phyloP scores from a whole-genome alignment of 768 basidiomycete species.

The Trichaptum fuscoviolaceum region DNA sequence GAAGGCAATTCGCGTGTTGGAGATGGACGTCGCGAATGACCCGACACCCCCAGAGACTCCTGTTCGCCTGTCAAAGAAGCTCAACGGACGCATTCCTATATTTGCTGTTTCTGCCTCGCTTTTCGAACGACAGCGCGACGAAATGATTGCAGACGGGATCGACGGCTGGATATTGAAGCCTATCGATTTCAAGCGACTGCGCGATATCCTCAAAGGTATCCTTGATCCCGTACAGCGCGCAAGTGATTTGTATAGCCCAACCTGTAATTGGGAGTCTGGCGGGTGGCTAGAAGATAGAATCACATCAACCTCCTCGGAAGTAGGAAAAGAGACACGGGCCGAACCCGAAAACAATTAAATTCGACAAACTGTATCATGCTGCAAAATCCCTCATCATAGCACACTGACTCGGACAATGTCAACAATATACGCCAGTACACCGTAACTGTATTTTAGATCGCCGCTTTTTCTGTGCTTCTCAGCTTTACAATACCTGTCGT shows the following conservation, averaged over 20 bases:
- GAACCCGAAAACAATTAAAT: neutral
- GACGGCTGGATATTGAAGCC: conserved; percentile 87
- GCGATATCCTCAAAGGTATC: conserved; percentile 53
- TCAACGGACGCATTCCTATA: conserved; percentile 69
- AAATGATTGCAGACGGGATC: conserved; percentile 51
- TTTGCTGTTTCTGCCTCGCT: conserved; percentile 80
- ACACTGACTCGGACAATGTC: neutral
- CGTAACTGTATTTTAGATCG: neutral
- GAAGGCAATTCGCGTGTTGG: conserved; percentile 56
- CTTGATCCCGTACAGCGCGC: conserved; percentile 45
- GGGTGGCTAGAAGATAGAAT: conserved; percentile 43
- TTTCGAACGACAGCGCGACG: conserved; percentile 47
- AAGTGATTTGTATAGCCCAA: conserved; percentile 45
- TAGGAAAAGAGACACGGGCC: neutral
- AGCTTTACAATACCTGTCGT: neutral
- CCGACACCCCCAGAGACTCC: conserved; percentile 1
- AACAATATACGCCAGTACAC: neutral
- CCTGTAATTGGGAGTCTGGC: conserved; percentile 56
- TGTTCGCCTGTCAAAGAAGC: conserved; percentile 35
- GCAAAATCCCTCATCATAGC: neutral
- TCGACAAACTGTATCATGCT: neutral
- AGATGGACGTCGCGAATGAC: conserved; percentile 26
- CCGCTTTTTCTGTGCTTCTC: neutral
- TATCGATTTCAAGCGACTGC: conserved; percentile 68
- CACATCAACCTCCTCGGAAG: neutral